Evolutionary conservation across 495 filamentous ascomycete species (phyloP).

Genomic region (Neurospora sp.): DNA sequence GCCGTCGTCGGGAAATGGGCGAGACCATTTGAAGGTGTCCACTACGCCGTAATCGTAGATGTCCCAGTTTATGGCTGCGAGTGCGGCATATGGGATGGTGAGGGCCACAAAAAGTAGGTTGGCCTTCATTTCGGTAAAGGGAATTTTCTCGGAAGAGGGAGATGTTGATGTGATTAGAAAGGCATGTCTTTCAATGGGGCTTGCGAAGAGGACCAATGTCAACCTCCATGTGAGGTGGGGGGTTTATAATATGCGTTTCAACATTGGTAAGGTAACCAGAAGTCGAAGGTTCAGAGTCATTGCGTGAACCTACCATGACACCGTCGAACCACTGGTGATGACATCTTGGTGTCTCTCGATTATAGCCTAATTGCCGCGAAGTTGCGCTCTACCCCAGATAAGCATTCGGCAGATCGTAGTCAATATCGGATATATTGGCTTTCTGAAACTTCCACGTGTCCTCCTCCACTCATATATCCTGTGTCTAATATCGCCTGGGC

Average conservation of each 20-base stretch:
- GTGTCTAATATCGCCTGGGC: not conserved
- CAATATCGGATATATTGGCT: not conserved
- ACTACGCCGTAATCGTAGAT: conserved; percentile 22
- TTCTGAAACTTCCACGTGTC: not conserved
- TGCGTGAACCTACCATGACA: not conserved
- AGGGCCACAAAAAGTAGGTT: conserved; percentile 1
- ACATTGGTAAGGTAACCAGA: not conserved
- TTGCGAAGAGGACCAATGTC: not conserved
- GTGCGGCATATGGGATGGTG: not conserved
- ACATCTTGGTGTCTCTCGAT: not conserved
- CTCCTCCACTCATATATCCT: not conserved
- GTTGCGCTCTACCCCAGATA: not conserved
- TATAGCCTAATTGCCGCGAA: not conserved
- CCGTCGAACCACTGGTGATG: not conserved
- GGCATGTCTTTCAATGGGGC: not conserved
- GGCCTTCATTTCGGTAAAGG: conserved; percentile 1
- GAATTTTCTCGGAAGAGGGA: not conserved
- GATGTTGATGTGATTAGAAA: not conserved
- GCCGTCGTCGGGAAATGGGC: conserved; percentile 24
- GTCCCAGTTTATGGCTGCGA: conserved; percentile 23
- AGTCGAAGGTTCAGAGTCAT: not conserved
- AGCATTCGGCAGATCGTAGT: not conserved
- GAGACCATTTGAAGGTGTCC: conserved; percentile 21
- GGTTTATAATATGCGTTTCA: not conserved
- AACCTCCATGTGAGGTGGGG: not conserved